phyloP scores from a whole-genome alignment of 2,329 filamentous ascomycete species.

The Phaeosphaeria sp. region DNA sequence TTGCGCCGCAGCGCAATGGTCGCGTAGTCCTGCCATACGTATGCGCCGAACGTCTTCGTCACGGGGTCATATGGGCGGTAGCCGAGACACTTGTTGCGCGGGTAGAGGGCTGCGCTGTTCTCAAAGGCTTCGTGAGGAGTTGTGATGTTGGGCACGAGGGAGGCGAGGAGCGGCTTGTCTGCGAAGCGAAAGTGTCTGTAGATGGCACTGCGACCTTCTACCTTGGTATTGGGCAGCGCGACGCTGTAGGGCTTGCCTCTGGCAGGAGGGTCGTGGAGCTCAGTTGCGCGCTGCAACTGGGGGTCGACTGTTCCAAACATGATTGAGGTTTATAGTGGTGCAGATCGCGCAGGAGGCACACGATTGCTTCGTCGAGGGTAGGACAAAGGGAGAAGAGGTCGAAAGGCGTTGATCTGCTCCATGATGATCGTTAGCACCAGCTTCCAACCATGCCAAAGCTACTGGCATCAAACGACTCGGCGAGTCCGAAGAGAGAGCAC shows the following conservation, averaged over 20 bases:
- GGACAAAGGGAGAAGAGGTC: background rate
- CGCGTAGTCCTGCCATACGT: constrained; percentile 82
- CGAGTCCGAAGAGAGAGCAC: background rate
- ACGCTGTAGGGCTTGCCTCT: constrained; percentile 80
- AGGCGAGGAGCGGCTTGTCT: constrained; percentile 64
- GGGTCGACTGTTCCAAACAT: constrained; percentile 42
- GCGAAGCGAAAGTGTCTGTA: constrained; percentile 85
- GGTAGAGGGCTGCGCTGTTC: constrained; percentile 62
- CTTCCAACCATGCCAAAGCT: background rate
- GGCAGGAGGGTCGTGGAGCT: constrained; percentile 69
- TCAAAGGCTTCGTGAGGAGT: constrained; percentile 87
- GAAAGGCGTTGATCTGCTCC: constrained; percentile 1
- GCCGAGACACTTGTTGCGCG: constrained; percentile 78
- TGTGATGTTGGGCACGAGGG: constrained; percentile 65
- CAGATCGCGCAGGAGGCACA: background rate
- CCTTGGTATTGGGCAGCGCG: constrained; percentile 75
- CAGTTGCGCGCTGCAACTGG: constrained; percentile 45
- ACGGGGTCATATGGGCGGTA: constrained; percentile 77
- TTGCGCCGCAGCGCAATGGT: constrained; percentile 80
- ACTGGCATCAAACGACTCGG: background rate
- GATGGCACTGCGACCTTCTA: constrained; percentile 73
- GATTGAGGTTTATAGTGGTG: background rate
- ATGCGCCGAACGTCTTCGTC: constrained; percentile 77
- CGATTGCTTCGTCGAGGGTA: background rate
- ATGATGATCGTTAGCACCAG: constrained; percentile 10